Evolutionary conservation across 2,329 filamentous ascomycete genomes (phyloP).

Genomic region (Hymenoscyphus scutula): DNA sequence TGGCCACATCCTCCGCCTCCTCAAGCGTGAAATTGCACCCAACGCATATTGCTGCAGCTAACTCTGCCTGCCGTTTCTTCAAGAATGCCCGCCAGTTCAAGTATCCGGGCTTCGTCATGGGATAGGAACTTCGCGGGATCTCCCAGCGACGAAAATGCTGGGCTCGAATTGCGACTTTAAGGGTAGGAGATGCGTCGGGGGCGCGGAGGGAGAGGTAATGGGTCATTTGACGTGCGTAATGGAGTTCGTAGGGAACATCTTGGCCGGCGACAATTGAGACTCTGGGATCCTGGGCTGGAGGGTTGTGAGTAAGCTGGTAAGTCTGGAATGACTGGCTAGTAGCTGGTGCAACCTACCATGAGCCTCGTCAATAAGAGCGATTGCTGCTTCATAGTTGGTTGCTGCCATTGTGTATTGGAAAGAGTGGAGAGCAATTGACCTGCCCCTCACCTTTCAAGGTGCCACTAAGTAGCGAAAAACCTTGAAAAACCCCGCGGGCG

Average conservation of each 20-base stretch:
- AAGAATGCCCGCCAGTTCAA: slow-evolving; percentile 75
- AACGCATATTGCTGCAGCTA: slow-evolving; percentile 54
- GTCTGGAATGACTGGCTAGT: no score
- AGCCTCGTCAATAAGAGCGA: slow-evolving; percentile 70
- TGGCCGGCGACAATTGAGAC: slow-evolving; percentile 45
- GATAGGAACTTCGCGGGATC: slow-evolving; percentile 69
- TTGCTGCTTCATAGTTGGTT: slow-evolving; percentile 47
- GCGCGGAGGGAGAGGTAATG: slow-evolving; percentile 62
- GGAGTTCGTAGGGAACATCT: slow-evolving; percentile 69
- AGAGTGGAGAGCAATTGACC: no score
- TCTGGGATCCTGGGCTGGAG: slow-evolving; percentile 57
- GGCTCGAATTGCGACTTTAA: slow-evolving; percentile 75
- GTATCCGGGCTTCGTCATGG: slow-evolving; percentile 73
- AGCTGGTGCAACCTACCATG: slow-evolving; percentile 41
- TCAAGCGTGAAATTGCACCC: slow-evolving; percentile 39
- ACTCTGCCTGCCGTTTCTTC: slow-evolving; percentile 67
- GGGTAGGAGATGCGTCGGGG: slow-evolving; percentile 60
- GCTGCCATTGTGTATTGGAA: slow-evolving; percentile 16
- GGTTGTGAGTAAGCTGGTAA: no score
- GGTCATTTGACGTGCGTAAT: slow-evolving; percentile 80
- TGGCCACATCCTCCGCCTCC: slow-evolving; percentile 61
- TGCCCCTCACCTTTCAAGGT: no score
- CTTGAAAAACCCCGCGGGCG: no score
- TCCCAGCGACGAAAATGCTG: slow-evolving; percentile 87
- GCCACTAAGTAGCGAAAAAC: no score